Evolutionary conservation across 805 yeast species (phyloP).

Genomic region (Myxozyma melibiosi): DNA sequence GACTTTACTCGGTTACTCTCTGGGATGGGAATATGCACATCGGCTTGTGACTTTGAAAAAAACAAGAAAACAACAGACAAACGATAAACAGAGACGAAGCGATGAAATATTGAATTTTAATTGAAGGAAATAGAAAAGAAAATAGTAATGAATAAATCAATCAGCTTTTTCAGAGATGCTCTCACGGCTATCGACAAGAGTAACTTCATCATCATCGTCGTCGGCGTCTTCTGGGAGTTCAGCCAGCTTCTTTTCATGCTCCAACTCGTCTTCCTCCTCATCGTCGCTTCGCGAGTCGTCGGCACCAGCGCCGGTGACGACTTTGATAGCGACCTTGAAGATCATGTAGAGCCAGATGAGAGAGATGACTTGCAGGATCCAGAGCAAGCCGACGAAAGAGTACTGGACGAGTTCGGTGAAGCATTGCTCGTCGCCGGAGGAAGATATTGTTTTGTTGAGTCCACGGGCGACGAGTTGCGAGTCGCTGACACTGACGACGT

Average conservation of each 20-base stretch:
- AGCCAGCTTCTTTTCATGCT: constrained; percentile 5
- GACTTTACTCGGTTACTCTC: no score
- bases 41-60: no score
- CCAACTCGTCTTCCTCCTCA: constrained; percentile 52
- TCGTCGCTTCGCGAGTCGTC: constrained; percentile 86
- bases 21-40: no score
- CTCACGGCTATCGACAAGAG: constrained; percentile 15
- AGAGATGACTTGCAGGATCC: constrained; percentile 66
- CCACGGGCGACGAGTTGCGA: background rate
- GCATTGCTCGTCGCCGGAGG: constrained; percentile 39
- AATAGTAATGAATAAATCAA: background rate
- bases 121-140: background rate
- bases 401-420: constrained; percentile 41
- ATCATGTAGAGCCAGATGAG: constrained; percentile 77
- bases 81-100: no score
- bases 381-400: constrained; percentile 57
- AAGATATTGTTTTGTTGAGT: constrained; percentile 8
- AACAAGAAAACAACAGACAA: no score
- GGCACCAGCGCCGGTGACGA: constrained; percentile 71
- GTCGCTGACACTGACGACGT: constrained; percentile 21
- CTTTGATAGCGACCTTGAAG: constrained; percentile 66
- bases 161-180: background rate
- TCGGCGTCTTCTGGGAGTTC: background rate
- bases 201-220: constrained; percentile 14
- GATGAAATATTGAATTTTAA: background rate